These are phyloP conservation scores for Myxozyma vanderwaltii DNA, from an alignment of 805 yeast genomes.

Conservation along the genomic window DNA sequence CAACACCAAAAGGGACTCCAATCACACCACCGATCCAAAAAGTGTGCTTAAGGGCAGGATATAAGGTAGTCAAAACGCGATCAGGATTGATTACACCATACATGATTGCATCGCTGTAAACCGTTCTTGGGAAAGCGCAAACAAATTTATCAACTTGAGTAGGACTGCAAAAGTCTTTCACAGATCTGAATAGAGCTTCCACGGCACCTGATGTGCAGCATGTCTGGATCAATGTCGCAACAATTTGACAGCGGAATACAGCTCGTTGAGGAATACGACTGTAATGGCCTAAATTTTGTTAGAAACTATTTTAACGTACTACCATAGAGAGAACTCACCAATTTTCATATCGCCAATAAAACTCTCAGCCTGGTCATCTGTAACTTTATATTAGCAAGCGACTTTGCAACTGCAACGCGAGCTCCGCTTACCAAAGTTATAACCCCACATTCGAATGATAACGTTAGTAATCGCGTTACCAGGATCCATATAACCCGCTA, in stretches of 20 bases:
- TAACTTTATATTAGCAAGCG: no score
- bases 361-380: slow-evolving; percentile 62
- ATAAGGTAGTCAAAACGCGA: slow-evolving; percentile 18
- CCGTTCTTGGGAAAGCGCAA: slow-evolving; percentile 21
- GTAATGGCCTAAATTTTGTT: slow-evolving; percentile 45
- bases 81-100: slow-evolving; percentile 22
- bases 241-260: slow-evolving; percentile 44
- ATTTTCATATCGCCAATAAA: slow-evolving; percentile 58
- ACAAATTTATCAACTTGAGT: slow-evolving; percentile 17
- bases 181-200: slow-evolving; percentile 17
- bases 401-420: no score
- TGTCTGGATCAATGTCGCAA: slow-evolving; percentile 20
- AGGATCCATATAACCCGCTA: slow-evolving; percentile 41
- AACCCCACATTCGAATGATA: slow-evolving; percentile 54
- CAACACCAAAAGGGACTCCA: slow-evolving; percentile 16
- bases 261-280: slow-evolving; percentile 48
- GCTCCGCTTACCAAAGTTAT: slow-evolving; percentile 46
- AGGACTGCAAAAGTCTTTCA: slow-evolving; percentile 14
- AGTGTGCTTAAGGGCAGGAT: slow-evolving; percentile 19
- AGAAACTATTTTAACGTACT: no score
- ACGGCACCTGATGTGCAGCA: slow-evolving; percentile 20
- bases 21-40: slow-evolving; percentile 17
- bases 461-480: slow-evolving; percentile 58
- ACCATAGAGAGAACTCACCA: slow-evolving; percentile 39
- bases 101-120: slow-evolving; percentile 23